A percentile compares a stretch with the other conserved stretches of the same genome.
phyloP scores from a whole-genome alignment of 1,284 basidiomycete species.

The Cryptococcus hybrid region DNA sequence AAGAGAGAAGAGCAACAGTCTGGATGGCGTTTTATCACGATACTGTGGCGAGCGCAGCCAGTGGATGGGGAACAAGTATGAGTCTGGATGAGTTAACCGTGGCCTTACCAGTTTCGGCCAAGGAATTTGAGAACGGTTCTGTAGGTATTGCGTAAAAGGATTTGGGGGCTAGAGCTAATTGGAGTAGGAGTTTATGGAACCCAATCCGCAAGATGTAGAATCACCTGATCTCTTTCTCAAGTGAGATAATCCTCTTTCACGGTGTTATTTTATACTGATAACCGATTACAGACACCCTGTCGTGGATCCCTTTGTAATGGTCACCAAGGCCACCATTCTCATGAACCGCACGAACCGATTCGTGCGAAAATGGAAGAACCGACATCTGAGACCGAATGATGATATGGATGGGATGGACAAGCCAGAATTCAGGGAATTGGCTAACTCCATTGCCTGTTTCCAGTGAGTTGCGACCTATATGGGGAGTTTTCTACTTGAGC shows the following conservation, averaged over 20 bases:
- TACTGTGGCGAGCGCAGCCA: constrained; percentile 15
- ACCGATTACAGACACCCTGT: constrained; percentile 36
- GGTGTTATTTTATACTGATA: not conserved
- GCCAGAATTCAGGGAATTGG: constrained; percentile 47
- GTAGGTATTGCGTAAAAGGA: no score
- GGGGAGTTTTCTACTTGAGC: not conserved
- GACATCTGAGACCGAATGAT: constrained; percentile 39
- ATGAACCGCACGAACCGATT: constrained; percentile 40
- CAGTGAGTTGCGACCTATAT: constrained; percentile 23
- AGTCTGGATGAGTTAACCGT: constrained; percentile 45
- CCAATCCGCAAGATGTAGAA: constrained; percentile 47
- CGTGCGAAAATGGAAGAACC: constrained; percentile 45
- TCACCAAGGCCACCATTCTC: constrained; percentile 34
- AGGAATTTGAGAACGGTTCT: constrained; percentile 25
- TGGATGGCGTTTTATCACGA: constrained; percentile 49
- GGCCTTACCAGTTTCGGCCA: constrained; percentile 37
- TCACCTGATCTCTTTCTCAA: constrained; percentile 45
- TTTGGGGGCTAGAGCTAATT: no score
- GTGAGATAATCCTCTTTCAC: constrained; percentile 5
- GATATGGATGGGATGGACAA: constrained; percentile 44
- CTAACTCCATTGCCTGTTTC: constrained; percentile 42
- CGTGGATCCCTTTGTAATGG: constrained; percentile 42
- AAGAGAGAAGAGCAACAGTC: constrained; percentile 43
- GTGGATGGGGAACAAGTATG: constrained; percentile 46
- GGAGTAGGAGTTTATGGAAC: constrained; percentile 26